Evolutionary conservation across 169 alveolate species (phyloP).

Genomic region (Cryptosporidium parvum): DNA sequence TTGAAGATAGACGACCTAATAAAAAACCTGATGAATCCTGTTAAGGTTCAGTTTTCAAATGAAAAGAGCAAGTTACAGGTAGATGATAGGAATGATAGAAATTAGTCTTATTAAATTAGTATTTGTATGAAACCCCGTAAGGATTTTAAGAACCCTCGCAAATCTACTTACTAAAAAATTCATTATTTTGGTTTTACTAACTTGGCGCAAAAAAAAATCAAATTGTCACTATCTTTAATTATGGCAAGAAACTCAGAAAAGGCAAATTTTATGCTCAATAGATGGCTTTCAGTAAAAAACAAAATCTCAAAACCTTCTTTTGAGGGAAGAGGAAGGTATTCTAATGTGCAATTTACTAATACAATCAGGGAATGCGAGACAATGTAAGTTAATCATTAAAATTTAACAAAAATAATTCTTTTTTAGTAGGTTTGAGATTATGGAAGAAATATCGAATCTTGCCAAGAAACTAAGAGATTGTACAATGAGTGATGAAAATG

Average conservation of each 20-base stretch:
- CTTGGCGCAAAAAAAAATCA: background rate
- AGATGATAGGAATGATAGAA: conserved; percentile 13
- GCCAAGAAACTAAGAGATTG: conserved; percentile 79
- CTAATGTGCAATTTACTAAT: conserved; percentile 69
- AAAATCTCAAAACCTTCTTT: conserved; percentile 76
- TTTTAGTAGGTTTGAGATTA: conserved; percentile 78
- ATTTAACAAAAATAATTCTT: background rate
- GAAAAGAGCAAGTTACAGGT: conserved; percentile 34
- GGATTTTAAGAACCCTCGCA: background rate
- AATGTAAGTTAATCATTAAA: conserved; percentile 75
- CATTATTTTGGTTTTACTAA: background rate
- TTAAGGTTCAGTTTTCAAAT: conserved; percentile 27
- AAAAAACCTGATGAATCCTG: conserved; percentile 60
- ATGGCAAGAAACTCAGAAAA: conserved; percentile 84
- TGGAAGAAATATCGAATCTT: conserved; percentile 83
- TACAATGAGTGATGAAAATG: conserved; percentile 90
- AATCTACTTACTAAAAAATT: too few relatives aligned
- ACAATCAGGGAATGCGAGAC: conserved; percentile 77
- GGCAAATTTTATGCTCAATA: conserved; percentile 81
- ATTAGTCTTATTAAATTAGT: conserved; percentile 38
- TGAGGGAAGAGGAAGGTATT: conserved; percentile 75
- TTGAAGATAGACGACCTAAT: conserved; percentile 52
- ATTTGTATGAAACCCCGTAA: background rate
- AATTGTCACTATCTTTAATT: background rate
- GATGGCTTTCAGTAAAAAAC: conserved; percentile 80